Evolutionary conservation across 306 rosid genomes (phyloP).

Genomic region (Leucaena leucocephala): DNA sequence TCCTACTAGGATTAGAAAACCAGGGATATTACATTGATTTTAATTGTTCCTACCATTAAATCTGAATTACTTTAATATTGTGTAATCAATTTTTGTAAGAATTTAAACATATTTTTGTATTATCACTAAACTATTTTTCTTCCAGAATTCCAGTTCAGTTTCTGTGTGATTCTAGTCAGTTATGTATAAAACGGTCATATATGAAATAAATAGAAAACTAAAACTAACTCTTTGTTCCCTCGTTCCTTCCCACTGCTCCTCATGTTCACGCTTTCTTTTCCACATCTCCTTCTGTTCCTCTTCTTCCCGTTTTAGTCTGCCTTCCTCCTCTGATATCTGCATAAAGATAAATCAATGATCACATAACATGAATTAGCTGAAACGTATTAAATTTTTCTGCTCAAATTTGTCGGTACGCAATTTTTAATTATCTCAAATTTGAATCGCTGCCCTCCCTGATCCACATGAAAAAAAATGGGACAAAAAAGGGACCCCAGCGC

Average conservation of each 20-base stretch:
- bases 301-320: conserved; percentile 93
- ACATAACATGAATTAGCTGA: conserved; percentile 30
- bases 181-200: conserved; percentile 17
- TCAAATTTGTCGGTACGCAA: conserved; percentile 8
- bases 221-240: conserved; percentile 89
- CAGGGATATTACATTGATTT: too few species aligned
- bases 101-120: background rate
- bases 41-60: too few species aligned
- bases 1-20: too few species aligned
- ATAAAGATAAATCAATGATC: conserved; percentile 31
- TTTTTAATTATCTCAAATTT: conserved; percentile 11
- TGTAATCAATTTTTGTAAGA: background rate
- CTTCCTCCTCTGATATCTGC: conserved; percentile 99
- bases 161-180: background rate
- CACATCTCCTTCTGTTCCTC: conserved; percentile 97
- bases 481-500: conserved; percentile 26
- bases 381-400: conserved; percentile 1
- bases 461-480: background rate
- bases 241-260: conserved; percentile 99
- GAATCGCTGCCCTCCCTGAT: conserved; percentile 13
- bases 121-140: background rate
- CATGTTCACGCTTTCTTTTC: conserved; percentile 98
- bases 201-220: conserved; percentile 47
- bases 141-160: background rate
- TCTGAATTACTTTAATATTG: too few species aligned